Evolutionary conservation across 768 basidiomycete species (phyloP).

Genomic region (Tylopilus subfusipes): DNA sequence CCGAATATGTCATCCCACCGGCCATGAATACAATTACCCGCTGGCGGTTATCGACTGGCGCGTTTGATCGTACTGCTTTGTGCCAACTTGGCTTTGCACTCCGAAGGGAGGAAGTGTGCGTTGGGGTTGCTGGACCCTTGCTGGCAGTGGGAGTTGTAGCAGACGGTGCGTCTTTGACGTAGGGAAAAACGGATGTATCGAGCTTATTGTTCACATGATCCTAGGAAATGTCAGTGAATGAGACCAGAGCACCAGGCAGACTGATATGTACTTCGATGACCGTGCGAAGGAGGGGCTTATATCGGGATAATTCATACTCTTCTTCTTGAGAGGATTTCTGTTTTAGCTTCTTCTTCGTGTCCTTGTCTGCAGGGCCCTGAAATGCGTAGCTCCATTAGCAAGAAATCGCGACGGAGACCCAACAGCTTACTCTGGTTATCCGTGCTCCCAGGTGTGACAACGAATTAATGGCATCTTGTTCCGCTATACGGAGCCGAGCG

Average conservation of each 20-base stretch:
- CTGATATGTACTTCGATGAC: slow-evolving; percentile 70
- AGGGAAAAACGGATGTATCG: slow-evolving; percentile 81
- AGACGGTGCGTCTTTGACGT: slow-evolving; percentile 76
- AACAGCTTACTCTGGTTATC: slow-evolving; percentile 66
- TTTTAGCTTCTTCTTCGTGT: slow-evolving; percentile 78
- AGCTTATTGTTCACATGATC: slow-evolving; percentile 80
- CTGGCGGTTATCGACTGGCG: slow-evolving; percentile 56
- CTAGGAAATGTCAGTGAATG: slow-evolving; percentile 37
- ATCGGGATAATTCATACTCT: slow-evolving; percentile 95
- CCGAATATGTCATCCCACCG: slow-evolving; percentile 95
- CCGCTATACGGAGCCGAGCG: slow-evolving; percentile 78
- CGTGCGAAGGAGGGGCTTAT: slow-evolving; percentile 75
- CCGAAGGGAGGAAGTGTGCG: slow-evolving; percentile 71
- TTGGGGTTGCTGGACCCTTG: slow-evolving; percentile 45
- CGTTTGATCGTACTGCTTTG: slow-evolving; percentile 58
- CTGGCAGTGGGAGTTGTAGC: slow-evolving; percentile 43
- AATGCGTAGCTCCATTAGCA: not conserved
- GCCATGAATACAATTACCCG: slow-evolving; percentile 87
- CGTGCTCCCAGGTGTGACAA: slow-evolving; percentile 78
- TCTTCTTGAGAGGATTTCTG: slow-evolving; percentile 75
- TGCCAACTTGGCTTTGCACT: slow-evolving; percentile 92
- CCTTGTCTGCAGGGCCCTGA: slow-evolving; percentile 72
- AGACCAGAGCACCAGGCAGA: not conserved
- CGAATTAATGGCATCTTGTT: slow-evolving; percentile 93
- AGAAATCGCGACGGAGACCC: not conserved